Base-by-base conservation (phyloP, 1,139 yeast species). In the Hemisphaericaspora xylofermentans region DNA sequence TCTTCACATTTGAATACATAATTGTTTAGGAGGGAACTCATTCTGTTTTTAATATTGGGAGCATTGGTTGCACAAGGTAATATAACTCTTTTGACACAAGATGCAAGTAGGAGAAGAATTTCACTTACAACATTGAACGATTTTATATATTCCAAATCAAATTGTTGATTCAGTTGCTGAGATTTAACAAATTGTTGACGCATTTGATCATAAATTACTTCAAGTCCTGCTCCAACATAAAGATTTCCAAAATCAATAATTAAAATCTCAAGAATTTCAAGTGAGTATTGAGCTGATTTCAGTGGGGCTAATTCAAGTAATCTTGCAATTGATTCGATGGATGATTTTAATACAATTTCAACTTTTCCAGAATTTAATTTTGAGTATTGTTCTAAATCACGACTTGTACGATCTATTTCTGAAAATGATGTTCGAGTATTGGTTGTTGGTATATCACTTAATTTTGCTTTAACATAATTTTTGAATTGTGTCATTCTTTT, bases 321-420 rank as follows among this genome's bases (percentile, higher is more conserved):
- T 54, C 98, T 72, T 3, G 95, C 85, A 6, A 88, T 71, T 1
- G 93, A 76, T 61, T 91, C 98, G 24, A 89, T 87, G 3, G 84
- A 76, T 24, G 88, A 78, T 49, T 82, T 82, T 33, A 89, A 66
- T 44, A 88, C 75, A 1, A 73, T 67, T 51, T 88, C 93, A 2
- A 87, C 82, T 30, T 71, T 66, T 13, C 65, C 56, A 12, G 81
- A 54, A 29, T 69, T 69, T 39, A 78, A 61, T 9, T 63, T 57
- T 1, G 63, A 52, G 40, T 58, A 64, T 33, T 61, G 63, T 26
- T 54, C 58, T 18, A 61, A 60, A 19, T 60, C 61, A 4, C 53
- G 36, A 27, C 55, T 57, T 13, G 44, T 35, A 25, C 35, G 4
- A 27, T 53, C 60, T 8, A 47, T 15, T 8, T 61, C 67, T 6